phyloP scores from a whole-genome alignment of 352 stramenopile genomes.

The Phytophthora pseudosyringae region DNA sequence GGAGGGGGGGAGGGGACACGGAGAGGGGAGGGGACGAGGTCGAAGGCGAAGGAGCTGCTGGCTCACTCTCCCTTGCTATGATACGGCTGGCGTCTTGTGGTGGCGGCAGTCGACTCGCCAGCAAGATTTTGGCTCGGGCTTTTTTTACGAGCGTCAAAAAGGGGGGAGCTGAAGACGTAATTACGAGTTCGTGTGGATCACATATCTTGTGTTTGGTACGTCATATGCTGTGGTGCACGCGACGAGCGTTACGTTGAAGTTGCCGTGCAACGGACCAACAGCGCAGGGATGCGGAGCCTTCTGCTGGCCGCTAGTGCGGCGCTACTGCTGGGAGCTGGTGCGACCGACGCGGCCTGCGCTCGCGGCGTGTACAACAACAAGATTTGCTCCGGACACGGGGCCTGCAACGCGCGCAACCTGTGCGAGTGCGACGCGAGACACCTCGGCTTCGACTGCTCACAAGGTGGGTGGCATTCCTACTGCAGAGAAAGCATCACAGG shows the following conservation, averaged over 20 bases:
- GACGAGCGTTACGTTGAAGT: constrained; percentile 11
- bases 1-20: not conserved
- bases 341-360: constrained; percentile 37
- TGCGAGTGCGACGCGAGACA: constrained; percentile 65
- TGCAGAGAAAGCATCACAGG: not conserved
- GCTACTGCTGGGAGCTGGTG: constrained; percentile 2
- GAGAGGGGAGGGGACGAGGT: not conserved
- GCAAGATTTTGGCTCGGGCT: constrained; percentile 5
- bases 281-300: not conserved
- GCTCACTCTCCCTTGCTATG: not conserved
- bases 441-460: constrained; percentile 67
- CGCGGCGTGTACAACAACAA: constrained; percentile 53
- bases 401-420: constrained; percentile 51
- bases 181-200: constrained; percentile 2
- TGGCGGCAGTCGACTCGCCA: not conserved
- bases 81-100: constrained; percentile 10
- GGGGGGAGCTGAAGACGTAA: not conserved
- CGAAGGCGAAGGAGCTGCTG: not conserved
- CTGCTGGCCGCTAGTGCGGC: constrained; percentile 1
- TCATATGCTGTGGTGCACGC: not conserved
- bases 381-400: constrained; percentile 67
- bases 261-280: constrained; percentile 3
- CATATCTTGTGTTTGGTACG: not conserved
- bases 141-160: constrained; percentile 8
- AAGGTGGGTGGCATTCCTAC: constrained; percentile 39